A percentile compares a stretch with the other conserved stretches of the same genome.
Conservation (phyloP, 2,329 filamentous ascomycete species). For the Aspergillus tanneri region DNA sequence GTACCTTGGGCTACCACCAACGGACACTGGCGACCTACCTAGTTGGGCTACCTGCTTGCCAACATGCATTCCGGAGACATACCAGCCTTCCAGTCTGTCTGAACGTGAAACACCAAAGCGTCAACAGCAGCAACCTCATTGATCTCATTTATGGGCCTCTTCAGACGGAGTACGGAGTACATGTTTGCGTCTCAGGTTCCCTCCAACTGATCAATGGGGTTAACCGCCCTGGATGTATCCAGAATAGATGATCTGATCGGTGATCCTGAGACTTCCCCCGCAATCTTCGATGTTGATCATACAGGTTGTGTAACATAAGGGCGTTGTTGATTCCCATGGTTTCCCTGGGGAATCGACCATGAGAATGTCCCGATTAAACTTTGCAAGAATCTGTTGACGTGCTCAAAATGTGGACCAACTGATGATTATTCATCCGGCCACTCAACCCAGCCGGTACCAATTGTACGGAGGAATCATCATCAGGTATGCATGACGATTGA, state of each 20-base stretch:
- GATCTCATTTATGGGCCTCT: background rate
- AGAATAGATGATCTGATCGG: too few relatives aligned
- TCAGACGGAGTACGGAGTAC: too few relatives aligned
- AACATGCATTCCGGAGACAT: constrained; percentile 12
- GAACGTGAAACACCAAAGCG: too few relatives aligned
- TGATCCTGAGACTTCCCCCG: background rate
- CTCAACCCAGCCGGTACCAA: too few relatives aligned
- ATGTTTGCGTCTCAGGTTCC: too few relatives aligned
- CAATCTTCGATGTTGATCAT: constrained; percentile 8
- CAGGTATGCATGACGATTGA: too few relatives aligned
- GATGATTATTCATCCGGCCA: too few relatives aligned
- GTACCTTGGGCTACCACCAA: background rate
- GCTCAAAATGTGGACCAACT: background rate
- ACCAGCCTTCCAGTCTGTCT: constrained; percentile 6
- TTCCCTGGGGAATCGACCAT: constrained; percentile 6
- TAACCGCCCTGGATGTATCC: too few relatives aligned
- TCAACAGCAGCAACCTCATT: constrained; percentile 4
- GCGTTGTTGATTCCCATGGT: constrained; percentile 1
- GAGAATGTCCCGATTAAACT: constrained; percentile 3
- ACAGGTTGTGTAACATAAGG: constrained; percentile 11
- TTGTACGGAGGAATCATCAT: too few relatives aligned
- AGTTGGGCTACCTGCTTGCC: too few relatives aligned
- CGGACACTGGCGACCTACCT: too few relatives aligned
- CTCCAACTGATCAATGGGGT: too few relatives aligned
- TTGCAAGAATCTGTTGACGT: background rate